These are phyloP conservation scores for Pseudonitzschia multiseries DNA, from an alignment of 108 stramenopile genomes.

Conservation along the genomic window DNA sequence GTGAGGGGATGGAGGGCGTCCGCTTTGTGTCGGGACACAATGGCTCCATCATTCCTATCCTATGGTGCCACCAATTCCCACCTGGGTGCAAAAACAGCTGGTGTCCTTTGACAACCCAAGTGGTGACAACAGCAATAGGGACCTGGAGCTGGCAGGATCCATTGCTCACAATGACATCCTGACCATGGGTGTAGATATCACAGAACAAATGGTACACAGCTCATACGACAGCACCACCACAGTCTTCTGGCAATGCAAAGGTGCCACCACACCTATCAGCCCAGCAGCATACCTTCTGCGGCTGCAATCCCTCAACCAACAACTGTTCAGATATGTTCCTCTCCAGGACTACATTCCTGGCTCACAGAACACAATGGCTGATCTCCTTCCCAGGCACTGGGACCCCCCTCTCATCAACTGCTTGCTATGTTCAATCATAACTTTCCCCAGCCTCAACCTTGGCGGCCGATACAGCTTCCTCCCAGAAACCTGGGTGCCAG, in stretches of 20 bases:
- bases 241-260: conserved; percentile 41
- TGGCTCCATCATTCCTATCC: conserved; percentile 25
- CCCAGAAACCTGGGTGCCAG: too few relatives aligned
- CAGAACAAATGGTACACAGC: conserved; percentile 30
- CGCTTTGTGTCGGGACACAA: neutral
- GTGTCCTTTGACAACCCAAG: conserved; percentile 29
- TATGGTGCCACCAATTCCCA: conserved; percentile 40
- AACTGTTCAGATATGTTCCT: conserved; percentile 33
- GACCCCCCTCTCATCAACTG: too few relatives aligned
- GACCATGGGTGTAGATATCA: conserved; percentile 25
- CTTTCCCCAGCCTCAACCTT: too few relatives aligned
- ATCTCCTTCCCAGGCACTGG: neutral
- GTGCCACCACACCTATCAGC: conserved; percentile 30
- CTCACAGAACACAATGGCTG: too few relatives aligned
- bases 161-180: conserved; percentile 47
- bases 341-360: conserved; percentile 16
- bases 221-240: conserved; percentile 43
- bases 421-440: too few relatives aligned
- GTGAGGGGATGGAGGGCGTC: conserved; percentile 23
- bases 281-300: conserved; percentile 48
- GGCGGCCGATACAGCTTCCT: too few relatives aligned
- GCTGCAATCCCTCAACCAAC: conserved; percentile 37
- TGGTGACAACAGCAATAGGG: conserved; percentile 39
- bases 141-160: too few relatives aligned
- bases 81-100: conserved; percentile 14